Conservation (phyloP, 2,329 filamentous ascomycete species). For the Remersonia thermophila region DNA sequence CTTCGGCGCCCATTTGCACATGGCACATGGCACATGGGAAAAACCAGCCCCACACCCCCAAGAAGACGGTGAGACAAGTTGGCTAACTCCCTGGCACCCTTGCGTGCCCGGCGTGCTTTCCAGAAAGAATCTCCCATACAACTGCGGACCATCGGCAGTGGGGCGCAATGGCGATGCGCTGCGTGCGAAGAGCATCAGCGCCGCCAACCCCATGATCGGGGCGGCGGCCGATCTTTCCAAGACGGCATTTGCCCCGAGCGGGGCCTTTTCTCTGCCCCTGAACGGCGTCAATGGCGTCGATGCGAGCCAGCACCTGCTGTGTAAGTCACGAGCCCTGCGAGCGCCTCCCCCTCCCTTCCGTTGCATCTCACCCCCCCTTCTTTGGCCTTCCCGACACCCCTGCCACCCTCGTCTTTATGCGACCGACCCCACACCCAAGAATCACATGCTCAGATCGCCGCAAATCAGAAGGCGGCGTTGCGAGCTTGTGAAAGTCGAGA, state of each 20-base stretch:
- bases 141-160: slow-evolving; percentile 6
- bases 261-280: slow-evolving; percentile 5
- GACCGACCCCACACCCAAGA: slow-evolving; percentile 1
- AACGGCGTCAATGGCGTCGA: slow-evolving; percentile 3
- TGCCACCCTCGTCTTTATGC: slow-evolving; percentile 1
- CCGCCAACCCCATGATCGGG: slow-evolving; percentile 23
- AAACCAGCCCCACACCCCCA: background rate
- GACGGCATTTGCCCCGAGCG: slow-evolving; percentile 16
- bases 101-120: slow-evolving; percentile 14
- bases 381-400: slow-evolving; percentile 23
- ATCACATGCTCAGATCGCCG: slow-evolving; percentile 13
- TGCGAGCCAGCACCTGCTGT: slow-evolving; percentile 2
- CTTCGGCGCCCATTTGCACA: no score
- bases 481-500: background rate
- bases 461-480: background rate
- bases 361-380: slow-evolving; percentile 15
- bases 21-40: background rate
- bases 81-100: slow-evolving; percentile 10
- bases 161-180: slow-evolving; percentile 32
- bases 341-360: no score
- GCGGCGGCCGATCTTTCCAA: slow-evolving; percentile 26
- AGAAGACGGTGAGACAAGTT: background rate
- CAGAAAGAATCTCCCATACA: slow-evolving; percentile 33
- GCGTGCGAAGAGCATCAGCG: slow-evolving; percentile 25
- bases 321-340: slow-evolving; percentile 1